These are phyloP conservation scores for Aspergillus pseudoglaucus DNA, from an alignment of 2,329 filamentous ascomycete genomes.

Conservation along the genomic window DNA sequence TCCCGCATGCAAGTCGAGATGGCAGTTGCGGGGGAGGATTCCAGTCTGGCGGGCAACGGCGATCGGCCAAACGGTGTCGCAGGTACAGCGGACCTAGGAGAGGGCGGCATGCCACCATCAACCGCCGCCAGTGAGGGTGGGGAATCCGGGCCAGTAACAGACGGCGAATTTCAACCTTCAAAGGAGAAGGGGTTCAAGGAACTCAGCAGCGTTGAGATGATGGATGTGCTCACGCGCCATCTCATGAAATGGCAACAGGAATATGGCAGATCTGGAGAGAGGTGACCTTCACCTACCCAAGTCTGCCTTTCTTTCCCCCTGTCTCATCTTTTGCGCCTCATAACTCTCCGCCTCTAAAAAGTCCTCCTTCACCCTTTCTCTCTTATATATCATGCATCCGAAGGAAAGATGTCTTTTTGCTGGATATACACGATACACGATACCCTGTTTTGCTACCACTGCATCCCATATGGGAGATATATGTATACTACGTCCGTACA, in stretches of 20 bases:
- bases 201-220: constrained; percentile 78
- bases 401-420: background rate
- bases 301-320: constrained; percentile 2
- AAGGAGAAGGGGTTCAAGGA: constrained; percentile 60
- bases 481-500: constrained; percentile 18
- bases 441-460: constrained; percentile 16
- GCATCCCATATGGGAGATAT: constrained; percentile 7
- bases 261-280: constrained; percentile 51
- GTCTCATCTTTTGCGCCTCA: constrained; percentile 3
- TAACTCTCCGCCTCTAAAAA: too few species aligned
- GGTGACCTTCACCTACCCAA: constrained; percentile 21
- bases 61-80: constrained; percentile 28
- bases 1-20: constrained; percentile 82
- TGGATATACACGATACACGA: constrained; percentile 7
- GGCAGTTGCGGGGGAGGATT: constrained; percentile 52
- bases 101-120: constrained; percentile 15
- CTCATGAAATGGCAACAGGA: constrained; percentile 80
- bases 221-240: constrained; percentile 75
- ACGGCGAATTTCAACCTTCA: constrained; percentile 19
- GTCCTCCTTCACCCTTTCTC: too few species aligned
- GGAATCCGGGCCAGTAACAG: constrained; percentile 19
- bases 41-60: constrained; percentile 32
- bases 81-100: constrained; percentile 31
- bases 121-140: constrained; percentile 20
- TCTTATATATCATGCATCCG: too few species aligned